Conservation (phyloP, 2,329 filamentous ascomycete genomes). For the Penicillium sp. region DNA sequence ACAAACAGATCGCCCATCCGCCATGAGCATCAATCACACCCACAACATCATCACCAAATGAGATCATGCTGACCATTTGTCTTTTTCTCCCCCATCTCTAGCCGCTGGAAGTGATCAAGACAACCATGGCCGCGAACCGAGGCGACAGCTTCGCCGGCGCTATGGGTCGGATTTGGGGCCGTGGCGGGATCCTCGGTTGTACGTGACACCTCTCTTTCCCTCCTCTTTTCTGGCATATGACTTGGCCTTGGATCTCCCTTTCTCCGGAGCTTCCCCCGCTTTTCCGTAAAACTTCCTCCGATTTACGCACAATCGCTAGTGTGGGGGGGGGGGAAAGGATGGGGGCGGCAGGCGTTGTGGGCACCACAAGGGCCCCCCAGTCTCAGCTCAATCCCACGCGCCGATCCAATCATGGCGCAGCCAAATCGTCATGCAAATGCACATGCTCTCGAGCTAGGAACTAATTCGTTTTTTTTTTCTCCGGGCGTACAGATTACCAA, state of each 20-base stretch:
- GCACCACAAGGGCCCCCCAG: neutral
- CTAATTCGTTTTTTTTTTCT: neutral
- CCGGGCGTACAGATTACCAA: conserved; percentile 71
- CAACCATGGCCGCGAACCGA: conserved; percentile 97
- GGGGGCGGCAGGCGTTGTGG: neutral
- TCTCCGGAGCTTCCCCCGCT: neutral
- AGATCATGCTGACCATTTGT: conserved; percentile 1
- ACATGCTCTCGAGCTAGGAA: neutral
- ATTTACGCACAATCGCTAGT: conserved; percentile 9
- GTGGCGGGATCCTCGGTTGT: conserved; percentile 93
- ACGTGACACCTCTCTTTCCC: conserved; percentile 39
- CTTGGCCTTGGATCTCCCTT: neutral
- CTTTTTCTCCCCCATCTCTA: conserved; percentile 49
- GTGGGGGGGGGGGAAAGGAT: neutral
- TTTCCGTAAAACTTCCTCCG: conserved; percentile 12
- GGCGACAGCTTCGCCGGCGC: conserved; percentile 77
- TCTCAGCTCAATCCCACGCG: neutral
- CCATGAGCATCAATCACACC: neutral
- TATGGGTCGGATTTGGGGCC: conserved; percentile 81
- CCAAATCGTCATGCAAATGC: too few relatives aligned
- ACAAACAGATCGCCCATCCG: neutral
- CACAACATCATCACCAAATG: neutral
- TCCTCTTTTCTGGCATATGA: neutral
- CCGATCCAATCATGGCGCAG: conserved; percentile 5
- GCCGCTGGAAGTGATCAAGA: conserved; percentile 98